Percentiles rank a stretch among this genome's conserved stretches.
These are phyloP conservation scores for Polygonum maritimum DNA, from an alignment of 148 eudicot genomes.

Conservation along the genomic window DNA sequence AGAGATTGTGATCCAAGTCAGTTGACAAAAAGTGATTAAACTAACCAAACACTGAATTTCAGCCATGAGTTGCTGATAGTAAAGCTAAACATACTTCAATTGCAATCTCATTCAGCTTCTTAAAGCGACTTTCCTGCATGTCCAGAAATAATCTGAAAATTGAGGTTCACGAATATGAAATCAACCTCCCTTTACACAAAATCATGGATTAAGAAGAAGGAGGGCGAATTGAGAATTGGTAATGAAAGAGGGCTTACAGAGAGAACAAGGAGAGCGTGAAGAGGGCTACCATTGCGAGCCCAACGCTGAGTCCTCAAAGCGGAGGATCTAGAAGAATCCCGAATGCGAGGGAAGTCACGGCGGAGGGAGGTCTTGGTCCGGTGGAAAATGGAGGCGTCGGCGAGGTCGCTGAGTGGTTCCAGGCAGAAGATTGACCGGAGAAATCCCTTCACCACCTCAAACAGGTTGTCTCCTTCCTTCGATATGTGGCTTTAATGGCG, in stretches of 20 bases:
- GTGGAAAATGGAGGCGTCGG: constrained; percentile 16
- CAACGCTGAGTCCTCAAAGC: constrained; percentile 37
- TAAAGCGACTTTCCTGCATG: no score
- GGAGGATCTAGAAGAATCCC: constrained; percentile 36
- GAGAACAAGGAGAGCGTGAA: constrained; percentile 62
- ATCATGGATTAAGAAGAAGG: background rate
- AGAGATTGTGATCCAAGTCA: no score
- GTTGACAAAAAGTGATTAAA: no score
- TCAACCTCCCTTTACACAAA: background rate
- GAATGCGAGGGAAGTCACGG: constrained; percentile 46
- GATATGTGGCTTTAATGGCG: no score
- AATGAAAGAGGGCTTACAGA: constrained; percentile 35
- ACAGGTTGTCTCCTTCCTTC: background rate
- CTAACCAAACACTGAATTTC: no score
- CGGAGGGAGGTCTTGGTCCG: constrained; percentile 40
- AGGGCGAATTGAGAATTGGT: no score
- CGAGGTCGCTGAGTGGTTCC: constrained; percentile 16
- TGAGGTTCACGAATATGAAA: no score
- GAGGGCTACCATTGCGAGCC: constrained; percentile 60
- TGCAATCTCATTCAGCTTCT: no score
- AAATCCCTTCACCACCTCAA: constrained; percentile 5
- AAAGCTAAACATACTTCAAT: no score
- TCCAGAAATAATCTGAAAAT: no score
- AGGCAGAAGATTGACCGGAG: constrained; percentile 35
- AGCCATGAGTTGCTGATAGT: no score